Conservation (phyloP, 805 yeast species). For the Clavispora asparagi region DNA sequence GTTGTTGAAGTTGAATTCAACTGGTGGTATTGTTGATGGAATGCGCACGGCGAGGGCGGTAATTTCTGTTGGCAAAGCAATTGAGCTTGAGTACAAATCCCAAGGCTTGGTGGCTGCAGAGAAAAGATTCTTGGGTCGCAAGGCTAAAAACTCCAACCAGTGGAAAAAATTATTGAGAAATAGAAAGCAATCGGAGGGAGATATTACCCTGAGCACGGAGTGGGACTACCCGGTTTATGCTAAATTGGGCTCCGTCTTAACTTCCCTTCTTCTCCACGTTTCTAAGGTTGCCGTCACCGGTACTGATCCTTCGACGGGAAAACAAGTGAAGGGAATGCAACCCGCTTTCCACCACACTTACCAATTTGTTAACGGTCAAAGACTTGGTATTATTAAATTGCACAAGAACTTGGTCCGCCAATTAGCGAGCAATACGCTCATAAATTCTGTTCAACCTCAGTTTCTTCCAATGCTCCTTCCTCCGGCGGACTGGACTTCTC, state of each 20-base stretch:
- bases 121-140: constrained; percentile 40
- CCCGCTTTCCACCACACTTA: constrained; percentile 91
- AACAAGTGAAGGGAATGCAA: constrained; percentile 61
- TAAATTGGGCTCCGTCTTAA: constrained; percentile 75
- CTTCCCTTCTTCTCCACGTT: constrained; percentile 70
- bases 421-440: constrained; percentile 60
- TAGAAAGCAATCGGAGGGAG: constrained; percentile 3
- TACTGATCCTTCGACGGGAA: constrained; percentile 72
- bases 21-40: constrained; percentile 75
- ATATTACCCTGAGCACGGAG: constrained; percentile 10
- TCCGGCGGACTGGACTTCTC: constrained; percentile 84
- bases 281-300: constrained; percentile 81
- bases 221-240: constrained; percentile 35
- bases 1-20: constrained; percentile 63
- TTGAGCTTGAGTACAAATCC: constrained; percentile 79
- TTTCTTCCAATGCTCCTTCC: constrained; percentile 85
- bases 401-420: constrained; percentile 65
- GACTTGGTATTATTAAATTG: constrained; percentile 73
- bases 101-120: constrained; percentile 59
- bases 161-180: constrained; percentile 40
- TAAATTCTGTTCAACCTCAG: constrained; percentile 76
- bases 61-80: constrained; percentile 72
- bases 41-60: constrained; percentile 82
- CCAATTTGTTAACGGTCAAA: constrained; percentile 73
- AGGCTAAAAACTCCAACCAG: constrained; percentile 41